These are phyloP conservation scores for Cutaneotrichosporon cyanovorans DNA, from an alignment of 1,284 basidiomycete species.

Conservation along the genomic window DNA sequence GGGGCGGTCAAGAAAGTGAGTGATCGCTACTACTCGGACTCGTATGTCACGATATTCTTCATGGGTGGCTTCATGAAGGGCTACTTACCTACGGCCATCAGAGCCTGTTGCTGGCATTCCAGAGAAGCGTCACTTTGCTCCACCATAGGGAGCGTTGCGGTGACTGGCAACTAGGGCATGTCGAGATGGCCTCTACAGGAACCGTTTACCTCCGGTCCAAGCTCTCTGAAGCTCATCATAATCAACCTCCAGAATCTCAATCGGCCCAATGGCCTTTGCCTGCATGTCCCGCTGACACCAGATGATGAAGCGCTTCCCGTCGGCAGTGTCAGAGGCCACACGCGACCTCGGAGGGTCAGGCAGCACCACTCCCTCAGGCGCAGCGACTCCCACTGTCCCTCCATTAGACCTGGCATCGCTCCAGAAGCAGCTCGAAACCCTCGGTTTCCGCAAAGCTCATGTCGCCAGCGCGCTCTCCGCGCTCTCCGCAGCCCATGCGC, in stretches of 20 bases:
- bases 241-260: too few relatives aligned
- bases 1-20: slow-evolving; percentile 69
- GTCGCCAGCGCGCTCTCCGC: slow-evolving; percentile 40
- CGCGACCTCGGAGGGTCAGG: slow-evolving; percentile 35
- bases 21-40: too few relatives aligned
- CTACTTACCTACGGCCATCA: too few relatives aligned
- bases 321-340: slow-evolving; percentile 43
- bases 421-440: slow-evolving; percentile 37
- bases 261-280: too few relatives aligned
- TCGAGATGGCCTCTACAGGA: too few relatives aligned
- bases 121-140: too few relatives aligned
- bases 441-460: slow-evolving; percentile 48
- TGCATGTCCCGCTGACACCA: slow-evolving; percentile 23
- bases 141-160: too few relatives aligned
- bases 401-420: slow-evolving; percentile 30
- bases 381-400: slow-evolving; percentile 3
- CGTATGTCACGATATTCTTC: not conserved
- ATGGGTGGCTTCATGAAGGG: too few relatives aligned
- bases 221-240: too few relatives aligned
- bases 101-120: too few relatives aligned
- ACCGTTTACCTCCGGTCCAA: too few relatives aligned
- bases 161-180: too few relatives aligned
- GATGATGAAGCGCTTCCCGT: slow-evolving; percentile 47
- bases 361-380: slow-evolving; percentile 3
- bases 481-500: slow-evolving; percentile 33